A percentile compares a stretch with the other conserved stretches of the same genome.
phyloP scores from a whole-genome alignment of 1,284 basidiomycete genomes.

The Boletellus dicymbophilus region DNA sequence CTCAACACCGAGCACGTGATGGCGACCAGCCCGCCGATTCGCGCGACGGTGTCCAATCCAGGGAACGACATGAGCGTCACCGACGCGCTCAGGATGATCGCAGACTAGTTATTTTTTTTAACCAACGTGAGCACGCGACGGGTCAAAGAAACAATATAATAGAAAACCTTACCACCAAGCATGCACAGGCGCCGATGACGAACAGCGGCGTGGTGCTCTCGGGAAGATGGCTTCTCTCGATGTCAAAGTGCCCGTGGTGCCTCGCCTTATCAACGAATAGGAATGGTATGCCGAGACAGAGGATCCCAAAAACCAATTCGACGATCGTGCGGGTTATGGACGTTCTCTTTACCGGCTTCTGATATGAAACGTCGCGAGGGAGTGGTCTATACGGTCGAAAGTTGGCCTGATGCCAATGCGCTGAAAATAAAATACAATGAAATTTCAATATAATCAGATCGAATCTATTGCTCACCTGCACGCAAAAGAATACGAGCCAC shows the following conservation, averaged over 20 bases:
- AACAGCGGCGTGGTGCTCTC: conserved; percentile 58
- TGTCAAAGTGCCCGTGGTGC: conserved; percentile 48
- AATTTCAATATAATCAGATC: background rate
- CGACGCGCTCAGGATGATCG: conserved; percentile 73
- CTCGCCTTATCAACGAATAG: conserved; percentile 58
- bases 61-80: conserved; percentile 77
- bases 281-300: conserved; percentile 76
- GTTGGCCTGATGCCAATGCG: conserved; percentile 70
- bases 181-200: conserved; percentile 62
- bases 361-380: conserved; percentile 48
- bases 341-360: conserved; percentile 32
- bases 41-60: conserved; percentile 60
- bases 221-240: conserved; percentile 50
- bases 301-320: conserved; percentile 57
- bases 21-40: conserved; percentile 64
- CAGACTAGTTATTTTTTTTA: too few relatives aligned
- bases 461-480: conserved; percentile 49
- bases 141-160: background rate
- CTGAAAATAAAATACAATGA: conserved; percentile 39
- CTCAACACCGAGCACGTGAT: conserved; percentile 67
- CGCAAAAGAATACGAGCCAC: conserved; percentile 68
- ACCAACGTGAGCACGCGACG: background rate
- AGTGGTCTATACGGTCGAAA: conserved; percentile 65
- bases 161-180: conserved; percentile 57
- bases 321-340: conserved; percentile 50